phyloP scores from a whole-genome alignment of 1,284 basidiomycete genomes.

The Pseudozyma sp. region DNA sequence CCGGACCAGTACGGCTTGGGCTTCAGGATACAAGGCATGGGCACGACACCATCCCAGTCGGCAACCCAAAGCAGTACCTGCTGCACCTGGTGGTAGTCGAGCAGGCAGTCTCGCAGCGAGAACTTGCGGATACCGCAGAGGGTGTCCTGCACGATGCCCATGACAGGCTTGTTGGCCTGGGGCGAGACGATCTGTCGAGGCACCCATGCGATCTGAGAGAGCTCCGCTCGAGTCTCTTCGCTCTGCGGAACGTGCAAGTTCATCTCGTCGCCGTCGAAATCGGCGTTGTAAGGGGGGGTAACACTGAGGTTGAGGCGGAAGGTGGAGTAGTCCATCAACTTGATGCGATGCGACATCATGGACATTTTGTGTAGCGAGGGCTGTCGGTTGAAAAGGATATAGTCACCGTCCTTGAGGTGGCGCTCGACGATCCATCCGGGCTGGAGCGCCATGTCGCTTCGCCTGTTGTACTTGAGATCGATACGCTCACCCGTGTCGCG shows the following conservation, averaged over 20 bases:
- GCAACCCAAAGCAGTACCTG: conserved; percentile 98
- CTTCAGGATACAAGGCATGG: conserved; percentile 92
- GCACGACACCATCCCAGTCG: conserved; percentile 93
- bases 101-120: conserved; percentile 81
- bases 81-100: conserved; percentile 74
- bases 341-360: conserved; percentile 99
- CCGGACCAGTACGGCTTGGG: conserved; percentile 98
- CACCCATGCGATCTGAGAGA: conserved; percentile 99
- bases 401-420: conserved; percentile 92
- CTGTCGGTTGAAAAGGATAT: conserved; percentile 96
- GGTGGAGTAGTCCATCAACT: conserved; percentile 98
- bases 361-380: conserved; percentile 99
- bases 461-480: conserved; percentile 89
- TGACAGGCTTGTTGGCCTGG: conserved; percentile 99
- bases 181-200: conserved; percentile 98
- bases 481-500: conserved; percentile 98
- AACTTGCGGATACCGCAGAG: conserved; percentile 98
- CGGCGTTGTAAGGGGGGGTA: conserved; percentile 69
- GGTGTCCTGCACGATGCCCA: conserved; percentile 99
- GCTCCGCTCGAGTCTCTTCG: conserved; percentile 97
- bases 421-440: conserved; percentile 99
- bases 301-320: conserved; percentile 97
- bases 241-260: conserved; percentile 95
- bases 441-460: conserved; percentile 90
- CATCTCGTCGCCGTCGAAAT: conserved; percentile 99